These are phyloP conservation scores for Rhizopogon roseolus DNA, from an alignment of 768 basidiomycete species.

Conservation along the genomic window DNA sequence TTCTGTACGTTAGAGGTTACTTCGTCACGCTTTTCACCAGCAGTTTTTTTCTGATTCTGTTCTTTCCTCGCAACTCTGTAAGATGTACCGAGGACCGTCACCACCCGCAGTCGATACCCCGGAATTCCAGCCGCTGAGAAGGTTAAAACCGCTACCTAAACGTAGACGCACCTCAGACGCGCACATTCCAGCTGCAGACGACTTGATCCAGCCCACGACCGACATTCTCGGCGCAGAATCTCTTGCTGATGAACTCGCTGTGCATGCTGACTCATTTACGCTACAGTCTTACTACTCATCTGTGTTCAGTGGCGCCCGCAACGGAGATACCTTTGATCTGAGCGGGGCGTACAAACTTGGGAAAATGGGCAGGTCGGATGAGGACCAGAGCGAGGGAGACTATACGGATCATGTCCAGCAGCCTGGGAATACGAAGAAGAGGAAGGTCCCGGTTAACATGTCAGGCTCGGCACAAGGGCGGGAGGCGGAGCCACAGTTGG, in stretches of 20 bases:
- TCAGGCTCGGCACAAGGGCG: constrained; percentile 36
- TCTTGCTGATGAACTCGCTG: constrained; percentile 53
- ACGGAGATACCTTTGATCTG: constrained; percentile 18
- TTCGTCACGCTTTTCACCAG: constrained; percentile 12
- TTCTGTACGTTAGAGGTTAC: constrained; percentile 11
- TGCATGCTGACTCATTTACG: constrained; percentile 52
- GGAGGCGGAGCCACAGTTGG: constrained; percentile 36
- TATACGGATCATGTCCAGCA: constrained; percentile 68
- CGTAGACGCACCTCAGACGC: constrained; percentile 52
- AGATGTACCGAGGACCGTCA: constrained; percentile 53
- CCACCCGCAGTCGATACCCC: constrained; percentile 63
- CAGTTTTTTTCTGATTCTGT: constrained; percentile 9
- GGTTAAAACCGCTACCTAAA: constrained; percentile 77
- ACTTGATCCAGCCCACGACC: constrained; percentile 26
- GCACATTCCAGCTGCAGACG: constrained; percentile 20
- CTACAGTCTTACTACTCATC: constrained; percentile 64
- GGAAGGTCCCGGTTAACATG: constrained; percentile 74
- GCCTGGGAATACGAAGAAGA: constrained; percentile 83
- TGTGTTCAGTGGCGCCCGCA: constrained; percentile 34
- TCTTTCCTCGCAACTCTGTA: constrained; percentile 4
- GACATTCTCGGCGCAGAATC: constrained; percentile 37
- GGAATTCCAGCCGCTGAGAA: constrained; percentile 56
- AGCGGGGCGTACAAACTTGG: constrained; percentile 20
- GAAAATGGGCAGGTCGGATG: constrained; percentile 35
- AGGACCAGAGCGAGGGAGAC: constrained; percentile 55